Conservation (phyloP, 164 flowering plant species). For the Euptelea pleiosperma region DNA sequence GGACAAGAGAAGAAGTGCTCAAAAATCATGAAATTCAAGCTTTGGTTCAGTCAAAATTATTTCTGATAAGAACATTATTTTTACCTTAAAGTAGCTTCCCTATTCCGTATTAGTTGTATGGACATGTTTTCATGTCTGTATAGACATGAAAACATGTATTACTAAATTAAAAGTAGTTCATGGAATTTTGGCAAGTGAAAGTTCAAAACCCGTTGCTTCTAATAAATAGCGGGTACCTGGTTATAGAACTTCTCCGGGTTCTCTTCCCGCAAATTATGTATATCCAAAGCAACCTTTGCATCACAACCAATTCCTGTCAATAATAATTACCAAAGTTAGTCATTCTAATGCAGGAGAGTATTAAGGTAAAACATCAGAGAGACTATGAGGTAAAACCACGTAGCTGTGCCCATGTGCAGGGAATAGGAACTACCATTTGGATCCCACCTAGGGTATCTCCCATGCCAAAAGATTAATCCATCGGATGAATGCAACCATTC, state of each 20-base stretch:
- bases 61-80: too few relatives aligned
- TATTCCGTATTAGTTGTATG: background rate
- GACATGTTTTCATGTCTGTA: too few relatives aligned
- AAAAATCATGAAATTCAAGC: background rate
- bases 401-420: background rate
- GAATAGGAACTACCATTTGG: background rate
- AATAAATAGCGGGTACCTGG: constrained; percentile 49
- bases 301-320: constrained; percentile 69
- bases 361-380: background rate
- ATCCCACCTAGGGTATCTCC: background rate
- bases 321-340: background rate
- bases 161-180: too few relatives aligned
- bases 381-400: background rate
- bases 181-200: too few relatives aligned
- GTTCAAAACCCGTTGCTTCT: background rate
- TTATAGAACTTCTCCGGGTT: constrained; percentile 96
- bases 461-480: background rate
- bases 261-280: constrained; percentile 95
- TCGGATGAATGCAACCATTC: background rate
- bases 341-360: background rate
- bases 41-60: background rate
- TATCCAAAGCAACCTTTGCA: constrained; percentile 97
- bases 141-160: too few relatives aligned
- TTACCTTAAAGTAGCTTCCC: background rate
- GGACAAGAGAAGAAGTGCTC: too few relatives aligned